Conservation (phyloP, 176 grass and related monocot genomes). For the Oryza officinalis region DNA sequence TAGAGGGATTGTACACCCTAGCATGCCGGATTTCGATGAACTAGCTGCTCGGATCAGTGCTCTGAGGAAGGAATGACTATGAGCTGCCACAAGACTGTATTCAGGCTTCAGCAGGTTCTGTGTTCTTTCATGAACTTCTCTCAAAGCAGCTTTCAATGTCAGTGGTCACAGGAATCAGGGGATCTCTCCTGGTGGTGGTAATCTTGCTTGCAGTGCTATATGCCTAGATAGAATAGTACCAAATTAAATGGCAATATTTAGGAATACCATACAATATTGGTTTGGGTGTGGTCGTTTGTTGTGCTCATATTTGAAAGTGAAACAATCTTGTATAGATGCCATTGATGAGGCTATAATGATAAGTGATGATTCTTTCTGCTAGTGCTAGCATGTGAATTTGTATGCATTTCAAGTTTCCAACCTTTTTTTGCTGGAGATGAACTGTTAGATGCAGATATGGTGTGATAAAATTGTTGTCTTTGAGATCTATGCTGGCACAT, state of each 20-base stretch:
- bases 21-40: constrained; percentile 58
- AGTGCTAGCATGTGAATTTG: background rate
- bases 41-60: constrained; percentile 55
- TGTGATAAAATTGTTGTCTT: background rate
- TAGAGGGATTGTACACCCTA: constrained; percentile 56
- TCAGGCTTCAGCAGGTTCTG: background rate
- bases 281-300: constrained; percentile 29
- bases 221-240: constrained; percentile 4
- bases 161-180: background rate
- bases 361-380: background rate
- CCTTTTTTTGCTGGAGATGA: background rate
- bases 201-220: constrained; percentile 30
- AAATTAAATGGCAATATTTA: constrained; percentile 15
- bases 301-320: constrained; percentile 2
- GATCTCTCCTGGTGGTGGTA: constrained; percentile 3
- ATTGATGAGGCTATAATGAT: constrained; percentile 31
- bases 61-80: constrained; percentile 36
- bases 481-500: background rate
- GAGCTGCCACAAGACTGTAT: background rate
- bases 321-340: constrained; percentile 43
- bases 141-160: background rate
- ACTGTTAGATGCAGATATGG: background rate
- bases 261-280: constrained; percentile 28
- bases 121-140: constrained; percentile 13
- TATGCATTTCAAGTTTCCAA: background rate